Evolutionary conservation across 73 alveolate species (phyloP), one percentile per base, ranked within the genome.

Genomic region (Stentor coeruleus): DNA sequence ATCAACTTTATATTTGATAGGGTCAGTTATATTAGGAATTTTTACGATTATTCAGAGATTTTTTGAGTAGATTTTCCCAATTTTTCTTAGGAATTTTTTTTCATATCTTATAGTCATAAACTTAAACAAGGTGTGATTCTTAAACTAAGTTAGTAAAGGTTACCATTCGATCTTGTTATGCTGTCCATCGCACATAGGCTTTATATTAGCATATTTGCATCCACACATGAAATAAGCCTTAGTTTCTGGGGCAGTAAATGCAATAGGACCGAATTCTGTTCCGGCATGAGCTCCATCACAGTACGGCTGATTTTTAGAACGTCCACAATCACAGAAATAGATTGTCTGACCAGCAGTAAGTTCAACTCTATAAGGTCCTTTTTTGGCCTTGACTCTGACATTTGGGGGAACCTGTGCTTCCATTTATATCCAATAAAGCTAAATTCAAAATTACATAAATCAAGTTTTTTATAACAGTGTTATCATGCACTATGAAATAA

Each of bases 251-350:
- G 87, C 58, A 20, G 57, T 81, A n/a, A 60, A 41, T 77, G 58
- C 30, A 31, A 60, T 4, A 14, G 87, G 84, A 31, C 73, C 38
- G 59, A 81, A 66, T 26, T 14, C 30, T n/a, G 87, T 81, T 0
- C 87, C 87, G 3, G 31, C 1, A 72, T 81, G 87, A n/a, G 85
- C 3, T 0, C 87, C 87, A 31, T 81, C 87, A 36, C 87, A 81
- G 38, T 39, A 81, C 3, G 87, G 87, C 3, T 57, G 87, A 39
- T 59, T 81, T 59, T 58, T n/a, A 15, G 85, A 55, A 11, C 86
- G 3, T 15, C 84, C 84, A 35, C 87, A 81, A 28, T 55, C 84
- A 26, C 87, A 81, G 82, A 74, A 81, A 35, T 39, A 81, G 85
- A 38, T 38, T 15, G 57, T 72, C 55, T 81, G 84, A 3, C 87